Base-by-base conservation (phyloP, 1,284 basidiomycete species). In the Papiliotrema laurentii region DNA sequence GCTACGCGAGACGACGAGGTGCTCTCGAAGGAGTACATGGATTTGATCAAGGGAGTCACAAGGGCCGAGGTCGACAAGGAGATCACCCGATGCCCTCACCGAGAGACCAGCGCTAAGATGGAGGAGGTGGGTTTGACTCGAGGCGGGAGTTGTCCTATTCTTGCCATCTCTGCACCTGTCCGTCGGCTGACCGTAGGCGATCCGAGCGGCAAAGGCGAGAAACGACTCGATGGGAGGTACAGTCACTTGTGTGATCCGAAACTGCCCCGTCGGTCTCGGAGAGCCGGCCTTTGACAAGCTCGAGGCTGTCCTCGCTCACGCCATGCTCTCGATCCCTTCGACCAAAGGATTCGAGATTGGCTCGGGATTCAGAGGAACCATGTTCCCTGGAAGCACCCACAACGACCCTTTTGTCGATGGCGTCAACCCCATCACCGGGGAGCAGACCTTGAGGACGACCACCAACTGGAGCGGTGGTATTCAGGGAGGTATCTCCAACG, bases 251-350 rank as follows among this genome's bases (percentile, higher is more conserved):
- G 88, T 98, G 35, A 89, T 99, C 65, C 87, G 94, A 47, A 83
- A 85, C 57, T 83, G 87, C 5, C 93, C 96, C 35, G 76, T 85
- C 18, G 96, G 96, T 2, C 82, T 98, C 31, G 96, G 96, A 49
- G 96, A 98, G 74, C 96, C 96, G 39, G 88, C 90, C 50, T 98
- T 99, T 72, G 93, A 99, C 81, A 98, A 98, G 78, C 85, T 98
- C 69, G 96, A 97, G 74, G 96, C 96, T 28, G 83, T 85, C 61
- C 84, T 99, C 51, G 96, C 83, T 3, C 96, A 98, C 71, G 96
- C 96, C 16, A 98, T 99, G 93, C 82, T 99, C 50, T 93, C 89
- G 53, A 97, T 98, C 66, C 96, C 96, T 28, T 94, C 96, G 6
- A 98, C 96, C 50, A 99, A 99, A 72, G 92, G 84, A 4, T 98